Percentiles rank a stretch among this genome's conserved stretches.
Evolutionary conservation across 139 green algal genomes (phyloP).

Genomic region (Yamagishiella unicocca): DNA sequence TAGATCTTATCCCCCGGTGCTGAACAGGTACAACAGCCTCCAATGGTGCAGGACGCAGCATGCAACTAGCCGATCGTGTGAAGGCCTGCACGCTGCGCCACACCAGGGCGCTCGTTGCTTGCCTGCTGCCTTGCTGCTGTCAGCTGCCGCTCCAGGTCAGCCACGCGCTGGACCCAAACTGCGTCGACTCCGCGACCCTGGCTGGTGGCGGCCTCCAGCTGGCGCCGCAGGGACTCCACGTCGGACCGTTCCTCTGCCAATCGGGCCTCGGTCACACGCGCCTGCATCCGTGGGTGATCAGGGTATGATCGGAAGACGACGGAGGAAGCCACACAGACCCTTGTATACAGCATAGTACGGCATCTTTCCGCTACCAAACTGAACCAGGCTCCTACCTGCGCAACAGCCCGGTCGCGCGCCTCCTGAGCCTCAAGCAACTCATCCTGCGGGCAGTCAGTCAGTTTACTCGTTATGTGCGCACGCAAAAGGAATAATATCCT

Average conservation of each 20-base stretch:
- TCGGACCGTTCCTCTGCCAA: slow-evolving; percentile 20
- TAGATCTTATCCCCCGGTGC: too few species aligned
- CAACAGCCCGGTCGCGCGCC: neutral
- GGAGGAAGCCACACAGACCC: too few species aligned
- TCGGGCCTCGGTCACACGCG: neutral
- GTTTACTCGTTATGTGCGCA: too few species aligned
- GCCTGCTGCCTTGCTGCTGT: slow-evolving; percentile 11
- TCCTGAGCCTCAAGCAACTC: slow-evolving; percentile 21
- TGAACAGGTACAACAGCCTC: too few species aligned
- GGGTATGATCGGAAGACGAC: too few species aligned
- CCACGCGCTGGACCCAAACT: neutral
- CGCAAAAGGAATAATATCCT: neutral
- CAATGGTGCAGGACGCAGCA: too few species aligned
- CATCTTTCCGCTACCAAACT: too few species aligned
- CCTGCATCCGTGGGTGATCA: neutral
- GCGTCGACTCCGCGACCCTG: neutral
- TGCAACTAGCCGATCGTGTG: too few species aligned
- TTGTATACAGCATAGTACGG: too few species aligned
- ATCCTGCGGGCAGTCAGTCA: neutral
- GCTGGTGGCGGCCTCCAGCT: neutral
- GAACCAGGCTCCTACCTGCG: neutral
- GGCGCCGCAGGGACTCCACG: slow-evolving; percentile 13
- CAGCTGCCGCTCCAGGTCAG: slow-evolving; percentile 33
- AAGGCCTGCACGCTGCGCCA: too few species aligned
- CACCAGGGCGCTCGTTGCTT: too few species aligned